These are phyloP conservation scores for Ophiostoma populinum DNA, from an alignment of 2,329 filamentous ascomycete genomes.

Conservation along the genomic window DNA sequence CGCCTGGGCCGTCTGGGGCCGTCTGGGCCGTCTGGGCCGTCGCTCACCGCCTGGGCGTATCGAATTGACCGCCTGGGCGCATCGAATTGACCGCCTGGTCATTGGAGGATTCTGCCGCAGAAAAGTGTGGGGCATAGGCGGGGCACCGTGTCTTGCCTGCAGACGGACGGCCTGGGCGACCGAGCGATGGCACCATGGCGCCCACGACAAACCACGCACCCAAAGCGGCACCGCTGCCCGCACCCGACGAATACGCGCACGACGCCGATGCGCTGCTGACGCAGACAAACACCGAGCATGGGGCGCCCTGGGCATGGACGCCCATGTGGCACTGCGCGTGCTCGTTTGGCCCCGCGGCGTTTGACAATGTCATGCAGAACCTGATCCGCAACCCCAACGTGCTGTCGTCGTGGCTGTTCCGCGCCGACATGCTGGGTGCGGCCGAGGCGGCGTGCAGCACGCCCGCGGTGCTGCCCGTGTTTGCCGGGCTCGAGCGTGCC, in stretches of 20 bases:
- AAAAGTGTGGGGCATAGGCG: no score
- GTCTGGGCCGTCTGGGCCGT: no score
- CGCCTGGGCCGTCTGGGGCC: no score
- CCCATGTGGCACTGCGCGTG: slow-evolving; percentile 39
- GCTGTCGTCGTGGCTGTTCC: slow-evolving; percentile 60
- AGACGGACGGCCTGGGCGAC: no score
- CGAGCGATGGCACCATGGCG: not conserved
- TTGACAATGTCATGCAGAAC: slow-evolving; percentile 53
- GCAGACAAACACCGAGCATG: not conserved
- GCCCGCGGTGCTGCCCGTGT: slow-evolving; percentile 10
- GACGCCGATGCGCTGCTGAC: slow-evolving; percentile 8
- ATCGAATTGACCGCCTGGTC: no score
- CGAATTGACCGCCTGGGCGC: no score
- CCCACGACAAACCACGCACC: no score
- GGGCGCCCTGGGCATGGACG: slow-evolving; percentile 24
- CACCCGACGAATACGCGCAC: slow-evolving; percentile 6
- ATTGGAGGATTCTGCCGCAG: no score
- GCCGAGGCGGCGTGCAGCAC: not conserved
- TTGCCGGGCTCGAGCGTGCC: slow-evolving; percentile 11
- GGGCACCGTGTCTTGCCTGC: no score
- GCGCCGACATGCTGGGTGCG: slow-evolving; percentile 49
- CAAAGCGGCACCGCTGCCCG: not conserved
- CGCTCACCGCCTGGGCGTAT: no score
- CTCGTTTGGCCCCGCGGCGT: slow-evolving; percentile 44
- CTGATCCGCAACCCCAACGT: slow-evolving; percentile 65